Evolutionary conservation across 179 eudicot species (phyloP).

Genomic region (Patellifolia procumbens): DNA sequence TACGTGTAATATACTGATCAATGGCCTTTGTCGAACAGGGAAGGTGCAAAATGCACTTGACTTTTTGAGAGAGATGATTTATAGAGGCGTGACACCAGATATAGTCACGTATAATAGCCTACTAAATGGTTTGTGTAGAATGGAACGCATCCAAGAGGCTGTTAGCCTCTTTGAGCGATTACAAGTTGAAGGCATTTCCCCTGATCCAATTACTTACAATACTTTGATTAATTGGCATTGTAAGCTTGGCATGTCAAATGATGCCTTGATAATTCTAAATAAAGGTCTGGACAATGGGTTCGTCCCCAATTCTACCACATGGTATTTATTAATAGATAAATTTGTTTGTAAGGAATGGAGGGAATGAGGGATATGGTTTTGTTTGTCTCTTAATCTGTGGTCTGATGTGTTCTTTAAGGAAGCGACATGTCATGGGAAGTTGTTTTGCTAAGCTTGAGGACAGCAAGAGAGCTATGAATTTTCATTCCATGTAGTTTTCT

Average conservation of each 20-base stretch:
- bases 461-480: background rate
- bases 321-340: slow-evolving; percentile 63
- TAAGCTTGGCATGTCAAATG: slow-evolving; percentile 53
- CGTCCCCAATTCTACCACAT: slow-evolving; percentile 69
- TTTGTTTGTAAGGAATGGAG: slow-evolving; percentile 29
- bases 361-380: slow-evolving; percentile 10
- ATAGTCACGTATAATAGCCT: slow-evolving; percentile 79
- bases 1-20: slow-evolving; percentile 78
- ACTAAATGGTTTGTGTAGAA: slow-evolving; percentile 80
- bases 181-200: slow-evolving; percentile 56
- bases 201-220: slow-evolving; percentile 82
- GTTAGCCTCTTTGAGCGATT: slow-evolving; percentile 61
- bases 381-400: slow-evolving; percentile 13
- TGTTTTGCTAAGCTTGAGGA: slow-evolving; percentile 1
- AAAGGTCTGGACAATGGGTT: slow-evolving; percentile 71
- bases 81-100: slow-evolving; percentile 79
- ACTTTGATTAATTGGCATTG: slow-evolving; percentile 70
- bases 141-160: slow-evolving; percentile 63
- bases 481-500: background rate
- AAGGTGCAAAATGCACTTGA: slow-evolving; percentile 72
- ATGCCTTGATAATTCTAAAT: slow-evolving; percentile 62
- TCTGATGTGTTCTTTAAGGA: slow-evolving; percentile 2
- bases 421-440: background rate
- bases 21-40: slow-evolving; percentile 60
- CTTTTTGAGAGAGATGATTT: slow-evolving; percentile 62